Base-by-base conservation (phyloP, 2,329 filamentous ascomycete genomes). In the Onygenales sp. region DNA sequence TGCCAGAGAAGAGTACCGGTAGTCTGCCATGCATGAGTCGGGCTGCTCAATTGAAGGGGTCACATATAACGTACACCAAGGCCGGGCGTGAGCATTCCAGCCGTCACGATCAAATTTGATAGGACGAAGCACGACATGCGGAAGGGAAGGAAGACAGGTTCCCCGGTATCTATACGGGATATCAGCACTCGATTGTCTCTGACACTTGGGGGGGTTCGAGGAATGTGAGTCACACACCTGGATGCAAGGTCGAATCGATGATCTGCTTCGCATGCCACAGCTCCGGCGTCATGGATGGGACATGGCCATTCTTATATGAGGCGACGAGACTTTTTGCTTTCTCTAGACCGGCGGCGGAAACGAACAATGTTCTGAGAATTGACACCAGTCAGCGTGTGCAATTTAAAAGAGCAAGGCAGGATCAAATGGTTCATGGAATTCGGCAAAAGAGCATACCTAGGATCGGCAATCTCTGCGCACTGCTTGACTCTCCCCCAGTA, bases 231-330 rank as follows among this genome's bases (percentile, higher is more conserved):
- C 5, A 57, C 78, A 60, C 82, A 94, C 90, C 90, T 60, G 93
- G 93, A 69, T 98, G 93, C 59, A 98, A 74, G 11, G 93, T 98
- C 57, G 93, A 92, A 72, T 98, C 93, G 54, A 97, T 88, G 60
- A 95, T 84, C 78, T 96, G 96, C 81, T 98, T 98, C 44, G 93
- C 93, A 58, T 81, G 77, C 93, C 93, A 98, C 63, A 98, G 75
- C 64, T 95, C 88, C 1, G 89, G 85, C 14, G 85, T 95, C 89
- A 97, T 95, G 52, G 82, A 74, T 27, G 45, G 62, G 56, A 88
- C 76, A 71, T 87, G 82, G 60, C 90, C 91, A 64, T 84, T 83
- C 78, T 96, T 97, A 76, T 96, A 98, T 42, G 84, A 79, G 10
- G 86, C 79, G 57, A 98, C 79, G 62, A 95, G 77, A 57, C 77